A percentile compares a stretch with the other conserved stretches of the same genome.
These are phyloP conservation scores for Gossypium australe DNA, from an alignment of 345 rosid genomes.

Conservation along the genomic window DNA sequence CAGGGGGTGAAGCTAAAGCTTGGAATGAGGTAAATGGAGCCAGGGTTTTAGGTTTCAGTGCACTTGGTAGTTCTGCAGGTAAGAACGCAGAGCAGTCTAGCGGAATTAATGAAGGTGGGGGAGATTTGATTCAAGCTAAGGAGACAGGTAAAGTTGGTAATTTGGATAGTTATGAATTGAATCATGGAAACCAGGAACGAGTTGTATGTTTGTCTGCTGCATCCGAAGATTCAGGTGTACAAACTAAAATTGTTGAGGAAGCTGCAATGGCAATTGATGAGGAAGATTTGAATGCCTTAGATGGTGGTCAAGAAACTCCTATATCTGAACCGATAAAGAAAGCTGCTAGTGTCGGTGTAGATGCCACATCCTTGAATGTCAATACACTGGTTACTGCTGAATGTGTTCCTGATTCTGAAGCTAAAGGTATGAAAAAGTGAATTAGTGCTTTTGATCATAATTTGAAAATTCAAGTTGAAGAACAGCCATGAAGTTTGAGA, in stretches of 20 bases:
- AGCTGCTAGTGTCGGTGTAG: slow-evolving; percentile 10
- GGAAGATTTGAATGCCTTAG: slow-evolving; percentile 12
- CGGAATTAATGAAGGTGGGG: background rate
- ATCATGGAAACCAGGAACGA: slow-evolving; percentile 7
- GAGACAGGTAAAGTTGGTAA: slow-evolving; percentile 9
- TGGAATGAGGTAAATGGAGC: slow-evolving; percentile 5
- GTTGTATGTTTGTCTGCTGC: slow-evolving; percentile 12
- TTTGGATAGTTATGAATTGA: background rate
- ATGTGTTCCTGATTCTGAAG: slow-evolving; percentile 24
- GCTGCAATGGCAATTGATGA: background rate
- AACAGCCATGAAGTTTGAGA: slow-evolving; percentile 29
- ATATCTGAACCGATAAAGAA: slow-evolving; percentile 12
- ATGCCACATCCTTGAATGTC: slow-evolving; percentile 18
- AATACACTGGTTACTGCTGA: slow-evolving; percentile 23
- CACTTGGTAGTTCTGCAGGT: slow-evolving; percentile 8
- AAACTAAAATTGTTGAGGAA: slow-evolving; percentile 9
- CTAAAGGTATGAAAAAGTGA: slow-evolving; percentile 44
- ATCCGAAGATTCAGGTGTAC: slow-evolving; percentile 10
- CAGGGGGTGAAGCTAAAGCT: slow-evolving; percentile 11
- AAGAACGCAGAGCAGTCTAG: background rate
- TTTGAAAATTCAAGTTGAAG: slow-evolving; percentile 40
- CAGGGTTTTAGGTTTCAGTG: slow-evolving; percentile 10
- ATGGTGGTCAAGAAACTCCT: slow-evolving; percentile 14
- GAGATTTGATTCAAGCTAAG: slow-evolving; percentile 7
- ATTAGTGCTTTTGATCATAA: slow-evolving; percentile 39